phyloP scores from a whole-genome alignment of 1,284 basidiomycete species.

The Bondarzewia mesenterica region DNA sequence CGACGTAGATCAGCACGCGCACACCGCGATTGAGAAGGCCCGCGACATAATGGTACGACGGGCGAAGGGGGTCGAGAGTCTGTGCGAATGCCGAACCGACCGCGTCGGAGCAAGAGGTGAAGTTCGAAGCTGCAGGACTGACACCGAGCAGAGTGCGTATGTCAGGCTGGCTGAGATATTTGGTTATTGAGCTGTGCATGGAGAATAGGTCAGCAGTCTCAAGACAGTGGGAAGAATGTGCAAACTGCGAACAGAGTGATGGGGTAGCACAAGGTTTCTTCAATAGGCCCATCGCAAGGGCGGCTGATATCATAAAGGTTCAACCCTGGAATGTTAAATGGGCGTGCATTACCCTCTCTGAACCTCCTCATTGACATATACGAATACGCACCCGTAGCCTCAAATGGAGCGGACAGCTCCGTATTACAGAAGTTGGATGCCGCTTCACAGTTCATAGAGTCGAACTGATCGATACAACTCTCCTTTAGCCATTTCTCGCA shows the following conservation, averaged over 20 bases:
- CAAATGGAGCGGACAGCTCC: conserved; percentile 13
- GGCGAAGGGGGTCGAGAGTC: conserved; percentile 32
- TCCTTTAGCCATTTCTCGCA: conserved; percentile 22
- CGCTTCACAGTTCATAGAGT: conserved; percentile 30
- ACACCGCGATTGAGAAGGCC: conserved; percentile 71
- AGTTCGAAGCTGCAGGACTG: conserved; percentile 40
- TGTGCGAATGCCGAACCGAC: conserved; percentile 35
- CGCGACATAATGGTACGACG: conserved; percentile 48
- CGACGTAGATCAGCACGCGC: conserved; percentile 67
- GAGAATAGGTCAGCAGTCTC: conserved; percentile 23
- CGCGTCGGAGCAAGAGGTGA: conserved; percentile 33
- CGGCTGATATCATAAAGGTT: conserved; percentile 21
- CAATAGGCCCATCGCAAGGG: conserved; percentile 16
- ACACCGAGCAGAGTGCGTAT: conserved; percentile 56
- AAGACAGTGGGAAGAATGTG: background rate
- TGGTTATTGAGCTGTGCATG: conserved; percentile 42
- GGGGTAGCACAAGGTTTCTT: conserved; percentile 20
- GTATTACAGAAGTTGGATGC: conserved; percentile 29
- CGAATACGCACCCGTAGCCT: conserved; percentile 6
- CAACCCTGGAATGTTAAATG: conserved; percentile 31
- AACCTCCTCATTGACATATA: background rate
- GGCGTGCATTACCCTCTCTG: conserved; percentile 34
- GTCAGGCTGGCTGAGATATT: conserved; percentile 47
- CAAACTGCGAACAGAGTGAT: conserved; percentile 22
- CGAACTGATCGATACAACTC: conserved; percentile 23